Percentiles rank a stretch among this genome's conserved stretches.
These are phyloP conservation scores for Kodamaea suecica DNA, from an alignment of 1,139 yeast genomes.

Conservation along the genomic window DNA sequence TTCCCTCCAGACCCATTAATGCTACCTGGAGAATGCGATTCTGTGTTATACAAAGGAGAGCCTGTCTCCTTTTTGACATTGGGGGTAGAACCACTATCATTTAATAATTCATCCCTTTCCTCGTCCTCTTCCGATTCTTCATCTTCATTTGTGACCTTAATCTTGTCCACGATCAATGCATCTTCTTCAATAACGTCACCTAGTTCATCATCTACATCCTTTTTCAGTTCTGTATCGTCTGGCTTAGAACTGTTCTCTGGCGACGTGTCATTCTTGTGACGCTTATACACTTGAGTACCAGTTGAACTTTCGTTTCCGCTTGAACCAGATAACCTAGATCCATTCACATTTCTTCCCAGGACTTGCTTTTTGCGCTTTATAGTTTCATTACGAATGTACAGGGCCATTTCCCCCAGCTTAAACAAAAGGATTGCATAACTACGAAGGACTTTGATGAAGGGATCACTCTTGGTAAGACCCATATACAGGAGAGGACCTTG, in stretches of 20 bases:
- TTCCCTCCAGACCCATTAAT: neutral
- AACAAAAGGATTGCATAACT: slow-evolving; percentile 36
- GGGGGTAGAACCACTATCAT: neutral
- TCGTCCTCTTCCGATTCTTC: slow-evolving; percentile 2
- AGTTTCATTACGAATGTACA: slow-evolving; percentile 26
- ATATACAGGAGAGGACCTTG: slow-evolving; percentile 44
- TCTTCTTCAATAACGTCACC: slow-evolving; percentile 19
- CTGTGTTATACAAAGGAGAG: neutral
- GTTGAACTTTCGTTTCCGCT: neutral
- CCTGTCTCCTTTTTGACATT: neutral
- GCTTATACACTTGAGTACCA: slow-evolving; percentile 1
- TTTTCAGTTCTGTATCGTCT: neutral
- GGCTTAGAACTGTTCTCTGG: neutral
- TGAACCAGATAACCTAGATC: neutral
- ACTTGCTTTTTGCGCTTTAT: slow-evolving; percentile 11
- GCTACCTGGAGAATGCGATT: neutral
- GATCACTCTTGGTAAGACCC: slow-evolving; percentile 44
- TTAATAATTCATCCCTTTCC: neutral
- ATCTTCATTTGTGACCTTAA: slow-evolving; percentile 10
- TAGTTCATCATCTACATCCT: slow-evolving; percentile 10
- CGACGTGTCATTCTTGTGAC: neutral
- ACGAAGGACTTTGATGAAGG: slow-evolving; percentile 38
- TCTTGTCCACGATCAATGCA: slow-evolving; percentile 19
- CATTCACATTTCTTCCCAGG: neutral
- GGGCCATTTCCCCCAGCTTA: slow-evolving; percentile 36